Conservation (phyloP, 129 eudicot genomes). For the Tanacetum coccineum region DNA sequence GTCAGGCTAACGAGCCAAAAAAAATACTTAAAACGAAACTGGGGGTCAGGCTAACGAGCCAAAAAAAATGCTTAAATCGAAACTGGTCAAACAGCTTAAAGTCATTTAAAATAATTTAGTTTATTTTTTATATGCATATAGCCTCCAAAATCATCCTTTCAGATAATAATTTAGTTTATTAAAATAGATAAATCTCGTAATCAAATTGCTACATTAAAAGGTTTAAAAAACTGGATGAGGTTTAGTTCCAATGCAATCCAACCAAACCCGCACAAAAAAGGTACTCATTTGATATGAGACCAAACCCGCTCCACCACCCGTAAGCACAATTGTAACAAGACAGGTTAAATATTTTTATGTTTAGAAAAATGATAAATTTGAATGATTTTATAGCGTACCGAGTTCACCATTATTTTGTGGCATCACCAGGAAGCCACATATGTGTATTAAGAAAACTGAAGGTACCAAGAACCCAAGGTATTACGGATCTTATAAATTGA, state of each 20-base stretch:
- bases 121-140: not conserved
- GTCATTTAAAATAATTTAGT: no score
- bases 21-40: no score
- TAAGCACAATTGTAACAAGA: not conserved
- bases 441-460: not conserved
- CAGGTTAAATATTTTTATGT: not conserved
- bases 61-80: no score
- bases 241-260: no score
- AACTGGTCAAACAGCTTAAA: no score
- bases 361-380: not conserved
- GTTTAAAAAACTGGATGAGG: no score
- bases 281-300: no score
- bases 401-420: not conserved
- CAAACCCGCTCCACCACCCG: not conserved
- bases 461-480: not conserved
- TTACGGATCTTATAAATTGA: not conserved
- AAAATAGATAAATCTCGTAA: not conserved
- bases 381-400: not conserved
- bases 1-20: no score
- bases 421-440: slow-evolving; percentile 6
- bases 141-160: no score
- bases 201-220: not conserved
- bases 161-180: no score
- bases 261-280: no score
- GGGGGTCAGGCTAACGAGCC: no score